Base-by-base conservation (phyloP, 176 grass and related monocot species). In the Cocos nucifera region DNA sequence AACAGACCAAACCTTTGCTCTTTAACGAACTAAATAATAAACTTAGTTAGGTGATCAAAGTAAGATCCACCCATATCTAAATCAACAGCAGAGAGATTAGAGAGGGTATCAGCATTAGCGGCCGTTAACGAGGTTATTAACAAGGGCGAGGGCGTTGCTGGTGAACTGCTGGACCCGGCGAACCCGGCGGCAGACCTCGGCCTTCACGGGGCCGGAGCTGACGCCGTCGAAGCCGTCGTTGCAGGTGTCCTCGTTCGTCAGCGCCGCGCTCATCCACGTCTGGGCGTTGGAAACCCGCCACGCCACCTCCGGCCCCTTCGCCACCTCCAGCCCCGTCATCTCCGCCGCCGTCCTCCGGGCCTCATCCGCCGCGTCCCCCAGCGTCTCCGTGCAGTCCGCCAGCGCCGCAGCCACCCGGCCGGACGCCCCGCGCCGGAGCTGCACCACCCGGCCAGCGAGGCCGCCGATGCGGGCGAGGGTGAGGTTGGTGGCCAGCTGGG, bases 261-360 rank as follows among this genome's bases (percentile, higher is more conserved):
- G 69, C 12, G 73, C 71, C 0, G 85, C 82, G 66, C 89, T 86
- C 44, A 95, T 63, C 89, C 85, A 89, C 54, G 82, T 89, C 70
- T 80, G 66, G 1, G 82, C 73, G 53, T 95, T 89, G 15, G 75
- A 70, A 15, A 86, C 19, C 8, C 73, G 64, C 89, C 85, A 80
- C 18, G 65, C 57, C 35, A 63, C 73, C 66, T 86, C 29, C 17
- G 50, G 10, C 30, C 57, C 79, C 17, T 18, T 73, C 4, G 61
- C 59, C 15, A 69, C 49, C 35, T 15, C 59, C 2, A 70, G 58
- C 2, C 27, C 59, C 6, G 4, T 15, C 27, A 32, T 29, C 59
- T 62, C 59, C 14, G 18, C 19, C 18, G 49, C 6, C 19, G 23
- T 4, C 14, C 30, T 17, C 67, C 74, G 55, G 70, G 73, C 58